Evolutionary conservation across 2,329 filamentous ascomycete genomes (phyloP).

Genomic region (Paraphoma sp.): DNA sequence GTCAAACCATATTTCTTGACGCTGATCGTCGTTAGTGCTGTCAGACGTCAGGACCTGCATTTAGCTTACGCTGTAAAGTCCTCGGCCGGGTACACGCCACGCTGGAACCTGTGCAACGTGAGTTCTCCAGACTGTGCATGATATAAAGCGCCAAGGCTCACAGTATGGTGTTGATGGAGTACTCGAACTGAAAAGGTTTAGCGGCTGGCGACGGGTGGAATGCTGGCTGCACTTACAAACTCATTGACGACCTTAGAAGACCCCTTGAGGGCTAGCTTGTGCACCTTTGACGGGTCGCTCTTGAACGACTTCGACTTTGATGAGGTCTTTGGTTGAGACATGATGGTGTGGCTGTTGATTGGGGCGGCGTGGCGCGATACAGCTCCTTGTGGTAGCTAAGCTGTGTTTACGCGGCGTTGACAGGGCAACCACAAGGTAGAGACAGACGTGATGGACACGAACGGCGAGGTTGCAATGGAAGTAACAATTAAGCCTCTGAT

Average conservation of each 20-base stretch:
- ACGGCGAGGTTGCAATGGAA: neutral
- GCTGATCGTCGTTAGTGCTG: constrained; percentile 46
- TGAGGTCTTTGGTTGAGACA: constrained; percentile 41
- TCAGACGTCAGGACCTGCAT: neutral
- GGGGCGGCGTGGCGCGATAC: constrained; percentile 2
- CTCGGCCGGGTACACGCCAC: constrained; percentile 84
- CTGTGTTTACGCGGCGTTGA: constrained; percentile 42
- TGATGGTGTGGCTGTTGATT: constrained; percentile 15
- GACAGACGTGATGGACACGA: neutral
- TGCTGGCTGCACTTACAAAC: constrained; percentile 71
- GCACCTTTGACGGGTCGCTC: constrained; percentile 81
- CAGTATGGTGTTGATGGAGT: constrained; percentile 97
- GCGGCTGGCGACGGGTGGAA: neutral
- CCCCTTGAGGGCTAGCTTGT: constrained; percentile 90
- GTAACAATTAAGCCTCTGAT: neutral
- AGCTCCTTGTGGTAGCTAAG: constrained; percentile 1
- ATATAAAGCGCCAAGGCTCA: constrained; percentile 47
- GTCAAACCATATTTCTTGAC: constrained; percentile 99
- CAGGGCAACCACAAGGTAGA: constrained; percentile 29
- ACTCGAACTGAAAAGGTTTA: constrained; percentile 75
- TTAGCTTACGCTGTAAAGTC: constrained; percentile 85
- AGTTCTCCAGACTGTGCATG: constrained; percentile 7
- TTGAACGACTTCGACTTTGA: constrained; percentile 50
- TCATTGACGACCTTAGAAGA: constrained; percentile 89
- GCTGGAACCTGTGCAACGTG: constrained; percentile 72